Base-by-base conservation (phyloP, 768 basidiomycete species). In the Fomitopsis pulvina region DNA sequence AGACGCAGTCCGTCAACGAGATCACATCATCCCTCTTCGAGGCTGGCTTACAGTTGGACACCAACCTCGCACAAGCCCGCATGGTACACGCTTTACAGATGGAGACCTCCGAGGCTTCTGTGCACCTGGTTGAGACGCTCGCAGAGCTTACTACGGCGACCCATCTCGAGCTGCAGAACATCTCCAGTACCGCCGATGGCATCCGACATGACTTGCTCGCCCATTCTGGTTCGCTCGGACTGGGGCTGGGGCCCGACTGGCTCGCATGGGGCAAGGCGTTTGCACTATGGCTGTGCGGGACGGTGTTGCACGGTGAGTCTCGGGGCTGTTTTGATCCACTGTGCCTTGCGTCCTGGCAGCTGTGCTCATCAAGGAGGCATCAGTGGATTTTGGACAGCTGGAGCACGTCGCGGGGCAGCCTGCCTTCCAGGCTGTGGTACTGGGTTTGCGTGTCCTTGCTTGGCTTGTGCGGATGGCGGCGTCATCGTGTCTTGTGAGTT, bases 171-270 rank as follows among this genome's bases (percentile, higher is more conserved):
- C 61, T 82, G 30, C 65, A 70, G 47, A 70, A 68, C 50, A 72
- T 83, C 47, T 78, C 75, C 42, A 67, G 60, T 18, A 75, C 80
- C 20, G 68, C 73, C 2, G 55, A 52, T 14, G 57, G 63, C 6
- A 55, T 75, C 20, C 63, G 63, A 29, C 60, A 65, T 41, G 61
- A 60, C 5, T 52, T 76, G 38, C 52, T 48, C 28, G 41, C n/a
- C n/a, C n/a, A n/a, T n/a, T n/a, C n/a, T n/a, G n/a, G 20, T 16
- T 26, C 21, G 26, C 22, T 22, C 32, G 32, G 44, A 16, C 43
- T 28, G 11, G 28, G 11, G 18, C 32, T 32, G 38, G 18, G 18
- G 21, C 25, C 42, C 29, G 20, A 34, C 21, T 54, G 48, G 47
- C 14, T 32, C 21, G 47, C 28, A 0, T 61, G 60, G 61, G 34